Conservation (phyloP, 257 asterid genomes). For the Knoxia roxburghii region DNA sequence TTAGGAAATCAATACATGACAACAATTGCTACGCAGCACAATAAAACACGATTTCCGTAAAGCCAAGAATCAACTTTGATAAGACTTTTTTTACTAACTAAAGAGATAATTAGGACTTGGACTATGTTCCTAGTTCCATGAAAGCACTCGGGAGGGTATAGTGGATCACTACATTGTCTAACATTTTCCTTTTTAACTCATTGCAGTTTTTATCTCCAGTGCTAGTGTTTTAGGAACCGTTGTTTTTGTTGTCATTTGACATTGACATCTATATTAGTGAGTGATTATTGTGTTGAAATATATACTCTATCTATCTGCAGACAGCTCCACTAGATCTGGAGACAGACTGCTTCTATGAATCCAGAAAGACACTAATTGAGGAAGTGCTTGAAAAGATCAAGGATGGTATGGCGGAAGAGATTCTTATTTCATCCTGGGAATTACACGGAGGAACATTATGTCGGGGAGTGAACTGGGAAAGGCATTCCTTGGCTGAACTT, state of each 20-base stretch:
- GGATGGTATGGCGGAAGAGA: constrained; percentile 82
- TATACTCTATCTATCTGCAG: constrained; percentile 33
- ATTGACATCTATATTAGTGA: neutral
- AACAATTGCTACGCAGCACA: too few relatives aligned
- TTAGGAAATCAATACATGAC: too few relatives aligned
- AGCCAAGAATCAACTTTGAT: too few relatives aligned
- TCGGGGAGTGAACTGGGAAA: constrained; percentile 90
- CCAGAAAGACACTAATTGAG: constrained; percentile 60
- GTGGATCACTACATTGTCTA: neutral
- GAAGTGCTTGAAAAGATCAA: constrained; percentile 47
- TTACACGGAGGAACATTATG: constrained; percentile 62
- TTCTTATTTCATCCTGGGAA: constrained; percentile 71
- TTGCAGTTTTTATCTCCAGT: neutral
- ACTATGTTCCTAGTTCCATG: too few relatives aligned
- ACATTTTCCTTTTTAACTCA: neutral
- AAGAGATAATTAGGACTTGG: too few relatives aligned
- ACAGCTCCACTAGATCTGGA: constrained; percentile 92
- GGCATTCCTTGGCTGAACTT: constrained; percentile 57
- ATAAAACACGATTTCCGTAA: too few relatives aligned
- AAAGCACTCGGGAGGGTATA: too few relatives aligned
- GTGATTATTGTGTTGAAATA: neutral
- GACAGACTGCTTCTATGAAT: constrained; percentile 69
- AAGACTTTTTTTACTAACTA: too few relatives aligned
- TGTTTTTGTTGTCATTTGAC: neutral
- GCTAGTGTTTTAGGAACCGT: too few relatives aligned